Conservation (phyloP, 306 rosid genomes). For the Vachellia collinsii region DNA sequence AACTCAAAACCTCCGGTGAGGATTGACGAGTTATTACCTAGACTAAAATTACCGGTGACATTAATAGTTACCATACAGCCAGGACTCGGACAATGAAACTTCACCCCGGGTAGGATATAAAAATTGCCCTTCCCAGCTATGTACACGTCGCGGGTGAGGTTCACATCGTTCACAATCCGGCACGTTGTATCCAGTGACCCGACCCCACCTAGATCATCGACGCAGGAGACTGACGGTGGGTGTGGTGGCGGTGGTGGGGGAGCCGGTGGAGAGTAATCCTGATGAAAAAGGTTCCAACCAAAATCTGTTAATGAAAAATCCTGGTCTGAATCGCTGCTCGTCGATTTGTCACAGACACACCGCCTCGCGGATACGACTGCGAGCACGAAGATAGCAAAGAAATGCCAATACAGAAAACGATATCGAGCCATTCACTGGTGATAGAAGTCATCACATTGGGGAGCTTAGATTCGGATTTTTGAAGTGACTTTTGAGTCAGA, state of each 20-base stretch:
- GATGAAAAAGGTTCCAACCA: slow-evolving; percentile 74
- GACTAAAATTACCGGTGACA: slow-evolving; percentile 83
- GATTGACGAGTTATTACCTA: slow-evolving; percentile 77
- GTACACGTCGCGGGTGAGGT: slow-evolving; percentile 92
- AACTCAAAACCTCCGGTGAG: slow-evolving; percentile 80
- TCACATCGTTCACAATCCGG: slow-evolving; percentile 72
- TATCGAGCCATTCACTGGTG: slow-evolving; percentile 87
- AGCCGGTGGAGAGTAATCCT: slow-evolving; percentile 96
- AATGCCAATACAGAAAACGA: slow-evolving; percentile 49
- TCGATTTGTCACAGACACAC: slow-evolving; percentile 35
- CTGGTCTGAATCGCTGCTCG: slow-evolving; percentile 38
- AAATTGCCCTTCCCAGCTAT: slow-evolving; percentile 95
- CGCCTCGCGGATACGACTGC: slow-evolving; percentile 33
- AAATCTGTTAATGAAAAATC: slow-evolving; percentile 58
- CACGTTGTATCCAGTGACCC: slow-evolving; percentile 92
- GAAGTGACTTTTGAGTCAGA: slow-evolving; percentile 43
- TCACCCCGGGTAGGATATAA: slow-evolving; percentile 92
- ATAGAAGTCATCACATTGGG: slow-evolving; percentile 70
- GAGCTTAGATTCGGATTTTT: slow-evolving; percentile 35
- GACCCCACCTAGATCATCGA: slow-evolving; percentile 81
- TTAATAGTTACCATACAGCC: slow-evolving; percentile 84
- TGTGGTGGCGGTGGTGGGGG: slow-evolving; percentile 99
- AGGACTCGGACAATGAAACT: slow-evolving; percentile 66
- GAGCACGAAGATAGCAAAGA: slow-evolving; percentile 41
- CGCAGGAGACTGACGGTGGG: slow-evolving; percentile 91